phyloP scores from a whole-genome alignment of 1,284 basidiomycete genomes.

The Tilletia setariae region DNA sequence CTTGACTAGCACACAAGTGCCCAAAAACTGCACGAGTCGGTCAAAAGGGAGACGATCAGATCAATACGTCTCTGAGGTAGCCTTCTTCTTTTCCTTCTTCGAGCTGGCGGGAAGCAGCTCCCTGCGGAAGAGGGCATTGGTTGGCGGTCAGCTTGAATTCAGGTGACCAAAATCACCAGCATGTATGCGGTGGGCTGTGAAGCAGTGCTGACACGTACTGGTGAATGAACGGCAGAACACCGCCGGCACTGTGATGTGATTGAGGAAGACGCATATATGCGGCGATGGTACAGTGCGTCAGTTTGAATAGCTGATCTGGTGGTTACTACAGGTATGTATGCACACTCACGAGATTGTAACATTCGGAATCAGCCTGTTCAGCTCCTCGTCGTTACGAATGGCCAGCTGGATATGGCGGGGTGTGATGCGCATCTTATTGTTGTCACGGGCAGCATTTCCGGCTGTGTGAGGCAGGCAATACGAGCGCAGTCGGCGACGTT shows the following conservation, averaged over 20 bases:
- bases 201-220: neutral
- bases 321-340: too few relatives aligned
- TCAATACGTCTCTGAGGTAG: too few relatives aligned
- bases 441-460: conserved; percentile 59
- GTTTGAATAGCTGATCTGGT: neutral
- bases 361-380: conserved; percentile 60
- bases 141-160: too few relatives aligned
- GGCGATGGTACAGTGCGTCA: neutral
- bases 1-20: too few relatives aligned
- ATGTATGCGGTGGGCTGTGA: too few relatives aligned
- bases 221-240: conserved; percentile 5
- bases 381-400: conserved; percentile 92
- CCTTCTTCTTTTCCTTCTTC: too few relatives aligned
- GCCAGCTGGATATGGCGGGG: conserved; percentile 88
- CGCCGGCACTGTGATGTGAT: neutral
- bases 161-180: too few relatives aligned
- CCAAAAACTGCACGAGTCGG: too few relatives aligned
- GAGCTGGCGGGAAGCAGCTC: too few relatives aligned
- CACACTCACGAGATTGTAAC: conserved; percentile 73
- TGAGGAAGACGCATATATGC: neutral
- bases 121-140: too few relatives aligned
- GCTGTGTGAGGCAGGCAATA: conserved; percentile 47
- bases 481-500: neutral
- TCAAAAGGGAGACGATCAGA: too few relatives aligned
- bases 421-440: conserved; percentile 75